Conservation (phyloP, 176 grass and related monocot genomes). For the Leersia perrieri region DNA sequence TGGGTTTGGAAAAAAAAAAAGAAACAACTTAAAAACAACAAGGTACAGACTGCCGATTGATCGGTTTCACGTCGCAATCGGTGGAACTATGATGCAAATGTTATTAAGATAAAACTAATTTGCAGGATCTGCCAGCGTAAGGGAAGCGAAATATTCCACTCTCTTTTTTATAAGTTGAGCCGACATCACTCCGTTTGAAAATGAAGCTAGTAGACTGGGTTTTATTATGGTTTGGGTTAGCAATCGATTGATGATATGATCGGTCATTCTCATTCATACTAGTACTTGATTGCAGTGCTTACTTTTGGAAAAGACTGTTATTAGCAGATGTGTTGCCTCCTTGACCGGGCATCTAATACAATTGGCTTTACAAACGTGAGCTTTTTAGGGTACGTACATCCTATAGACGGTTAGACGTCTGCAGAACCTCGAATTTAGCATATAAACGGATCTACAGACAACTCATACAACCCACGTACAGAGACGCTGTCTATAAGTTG, state of each 20-base stretch:
- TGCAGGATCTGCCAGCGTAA: not conserved
- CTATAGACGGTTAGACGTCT: no score
- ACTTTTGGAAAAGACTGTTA: not conserved
- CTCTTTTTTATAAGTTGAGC: not conserved
- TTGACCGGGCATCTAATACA: no score
- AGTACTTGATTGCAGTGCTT: not conserved
- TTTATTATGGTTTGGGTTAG: not conserved
- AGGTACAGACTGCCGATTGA: not conserved
- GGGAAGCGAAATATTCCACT: not conserved
- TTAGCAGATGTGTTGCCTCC: not conserved
- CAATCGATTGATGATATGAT: not conserved
- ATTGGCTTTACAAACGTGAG: no score
- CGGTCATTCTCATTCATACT: no score
- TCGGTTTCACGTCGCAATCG: constrained; percentile 14
- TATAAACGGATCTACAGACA: no score
- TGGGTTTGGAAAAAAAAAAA: not conserved
- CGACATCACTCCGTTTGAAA: not conserved
- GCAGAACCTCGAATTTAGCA: no score
- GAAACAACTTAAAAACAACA: not conserved
- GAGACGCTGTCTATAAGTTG: no score
- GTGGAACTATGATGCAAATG: not conserved
- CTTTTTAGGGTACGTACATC: no score
- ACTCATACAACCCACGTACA: no score
- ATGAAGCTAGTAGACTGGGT: not conserved
- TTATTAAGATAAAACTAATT: not conserved